Evolutionary conservation across 2,329 filamentous ascomycete species (phyloP), one percentile per base, ranked within the genome.

Genomic region (Chaetomiaceae sp.): DNA sequence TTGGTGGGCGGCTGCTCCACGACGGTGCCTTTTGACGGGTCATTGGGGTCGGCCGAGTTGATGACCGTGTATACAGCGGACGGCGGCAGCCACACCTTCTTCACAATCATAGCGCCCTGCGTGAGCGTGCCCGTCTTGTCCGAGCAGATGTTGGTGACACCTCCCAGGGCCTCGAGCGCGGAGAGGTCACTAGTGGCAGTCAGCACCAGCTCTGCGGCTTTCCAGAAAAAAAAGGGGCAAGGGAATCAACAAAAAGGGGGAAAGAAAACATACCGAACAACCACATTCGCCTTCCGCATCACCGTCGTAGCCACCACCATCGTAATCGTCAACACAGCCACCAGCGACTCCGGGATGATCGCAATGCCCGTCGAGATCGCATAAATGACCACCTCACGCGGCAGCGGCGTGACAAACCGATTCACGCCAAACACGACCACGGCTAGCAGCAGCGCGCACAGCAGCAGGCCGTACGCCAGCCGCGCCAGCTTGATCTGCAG

Each of bases 401-500:
- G 22, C 22, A 24, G 22, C 22, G 5, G 22, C 22, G 22, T 9
- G 6, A 24, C 6, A 9, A 24, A 24, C 22, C n/a, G n/a, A n/a
- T 24, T 24, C 6, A 72, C 78, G 6, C 72, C 75, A 60, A 83
- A 83, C 56, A 83, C 80, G 42, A 83, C 75, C 48, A 83, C 61
- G 40, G 75, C 78, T 27, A 83, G 69, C 3, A 81, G 56, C 45
- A 82, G 69, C 35, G 79, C 89, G 41, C 88, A 76, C 38, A 74
- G 81, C 60, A 95, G 94, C 2, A 95, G 77, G 3, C 88, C 62
- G 35, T 93, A 81, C 22, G 89, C 88, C 59, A 95, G 83, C 65
- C 90, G 88, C 68, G 85, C 88, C 42, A 95, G 74, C 60, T 87
- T 91, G 55, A 84, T 83, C 68, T 94, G 88, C 37, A 95, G 72